phyloP scores from a whole-genome alignment of 1,139 yeast species.

The Hansenula sp. region DNA sequence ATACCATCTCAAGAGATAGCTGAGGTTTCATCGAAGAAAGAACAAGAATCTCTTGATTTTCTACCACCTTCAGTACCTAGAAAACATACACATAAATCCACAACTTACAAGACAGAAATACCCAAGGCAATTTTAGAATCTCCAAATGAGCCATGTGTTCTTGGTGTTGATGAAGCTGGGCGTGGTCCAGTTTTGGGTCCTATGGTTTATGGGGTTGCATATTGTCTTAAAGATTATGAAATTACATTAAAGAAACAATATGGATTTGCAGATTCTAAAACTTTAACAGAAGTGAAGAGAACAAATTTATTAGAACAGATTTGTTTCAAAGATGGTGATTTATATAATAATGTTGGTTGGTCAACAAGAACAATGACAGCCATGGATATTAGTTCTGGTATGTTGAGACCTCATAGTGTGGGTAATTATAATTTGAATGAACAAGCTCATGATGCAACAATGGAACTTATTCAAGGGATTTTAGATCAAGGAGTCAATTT shows the following conservation, averaged over 20 bases:
- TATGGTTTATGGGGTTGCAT: constrained; percentile 92
- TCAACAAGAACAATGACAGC: constrained; percentile 85
- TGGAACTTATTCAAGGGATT: constrained; percentile 63
- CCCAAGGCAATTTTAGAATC: constrained; percentile 19
- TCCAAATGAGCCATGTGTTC: constrained; percentile 30
- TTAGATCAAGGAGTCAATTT: constrained; percentile 59
- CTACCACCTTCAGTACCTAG: constrained; percentile 26
- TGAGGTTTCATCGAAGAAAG: background rate
- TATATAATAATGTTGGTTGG: constrained; percentile 73
- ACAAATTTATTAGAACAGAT: constrained; percentile 56
- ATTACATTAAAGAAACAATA: constrained; percentile 45
- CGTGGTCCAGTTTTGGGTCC: constrained; percentile 97
- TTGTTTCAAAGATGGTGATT: constrained; percentile 42
- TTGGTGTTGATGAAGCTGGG: constrained; percentile 98
- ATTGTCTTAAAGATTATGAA: constrained; percentile 59
- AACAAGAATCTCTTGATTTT: constrained; percentile 6
- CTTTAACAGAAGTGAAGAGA: constrained; percentile 70
- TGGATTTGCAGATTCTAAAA: constrained; percentile 93
- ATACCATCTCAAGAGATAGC: background rate
- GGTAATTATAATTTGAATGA: constrained; percentile 80
- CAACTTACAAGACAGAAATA: constrained; percentile 20
- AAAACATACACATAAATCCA: constrained; percentile 16
- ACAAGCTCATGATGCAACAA: constrained; percentile 95
- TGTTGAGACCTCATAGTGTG: constrained; percentile 61
- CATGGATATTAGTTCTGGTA: constrained; percentile 80